These are phyloP conservation scores for Sphaerobolus stellatus DNA, from an alignment of 1,284 basidiomycete genomes.

Conservation along the genomic window DNA sequence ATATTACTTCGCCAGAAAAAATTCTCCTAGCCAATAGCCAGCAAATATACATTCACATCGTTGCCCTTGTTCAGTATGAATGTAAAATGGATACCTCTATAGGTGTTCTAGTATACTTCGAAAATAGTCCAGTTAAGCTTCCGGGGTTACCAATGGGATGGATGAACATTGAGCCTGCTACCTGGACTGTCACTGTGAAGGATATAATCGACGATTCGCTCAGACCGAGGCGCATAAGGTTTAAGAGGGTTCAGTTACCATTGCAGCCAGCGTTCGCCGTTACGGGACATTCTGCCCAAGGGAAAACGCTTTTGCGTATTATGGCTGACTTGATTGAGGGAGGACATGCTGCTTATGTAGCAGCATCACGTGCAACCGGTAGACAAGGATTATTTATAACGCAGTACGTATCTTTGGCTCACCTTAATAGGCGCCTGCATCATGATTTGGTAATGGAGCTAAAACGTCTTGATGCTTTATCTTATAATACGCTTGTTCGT, in stretches of 20 bases:
- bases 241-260: conserved; percentile 11
- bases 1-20: too few relatives aligned
- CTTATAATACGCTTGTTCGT: conserved; percentile 6
- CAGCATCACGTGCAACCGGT: background rate
- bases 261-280: conserved; percentile 16
- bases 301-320: conserved; percentile 5
- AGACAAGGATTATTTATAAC: background rate
- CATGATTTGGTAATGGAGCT: conserved; percentile 4
- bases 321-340: background rate
- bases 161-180: conserved; percentile 20
- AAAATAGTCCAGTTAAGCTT: conserved; percentile 19
- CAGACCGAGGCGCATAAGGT: background rate
- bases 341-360: background rate
- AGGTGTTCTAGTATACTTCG: conserved; percentile 28
- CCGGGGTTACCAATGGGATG: conserved; percentile 17
- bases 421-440: conserved; percentile 3
- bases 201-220: background rate
- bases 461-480: conserved; percentile 5
- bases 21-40: too few relatives aligned
- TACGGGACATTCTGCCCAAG: conserved; percentile 15
- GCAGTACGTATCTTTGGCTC: background rate
- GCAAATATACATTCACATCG: too few relatives aligned
- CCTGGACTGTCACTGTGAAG: conserved; percentile 19
- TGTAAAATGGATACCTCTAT: too few relatives aligned
- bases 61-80: too few relatives aligned